Evolutionary conservation across 148 eudicot genomes (phyloP), one percentile per base, ranked within the genome.

Genomic region (Gaultheria prostrata): DNA sequence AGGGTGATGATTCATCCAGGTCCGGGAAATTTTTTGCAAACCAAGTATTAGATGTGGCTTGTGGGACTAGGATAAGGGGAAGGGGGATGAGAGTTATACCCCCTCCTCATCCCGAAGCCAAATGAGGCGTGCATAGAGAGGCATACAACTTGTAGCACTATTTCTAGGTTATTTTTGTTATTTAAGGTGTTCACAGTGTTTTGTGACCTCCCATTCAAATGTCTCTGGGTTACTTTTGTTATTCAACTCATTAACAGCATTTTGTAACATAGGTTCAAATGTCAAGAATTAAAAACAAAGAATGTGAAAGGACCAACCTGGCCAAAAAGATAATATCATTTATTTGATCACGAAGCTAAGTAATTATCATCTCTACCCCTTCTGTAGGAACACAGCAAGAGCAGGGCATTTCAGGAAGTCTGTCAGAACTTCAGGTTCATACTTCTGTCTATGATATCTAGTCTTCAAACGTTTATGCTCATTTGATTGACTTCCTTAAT

Each of bases 381-480:
- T 87, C 59, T 84, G 83, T 80, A 96, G 99, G 98, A 93, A 84
- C 91, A 89, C 85, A 90, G 92, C 89, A 96, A 96, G 85, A 89
- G 92, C 79, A 93, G 90, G 89, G 98, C 99, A 35, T 96, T 94
- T 82, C 90, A 93, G 88, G 95, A 96, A 85, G 97, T 94, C 48
- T 92, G 88, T 78, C 87, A 88, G 80, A 93, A 93, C 86, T 96
- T 94, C 90, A 93, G 98, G 98, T 95, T 82, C 45, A 10, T 74
- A 54, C 33, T 48, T 76, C 51, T 57, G 30, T 61, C 26, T 48
- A 26, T 51, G 20, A 30, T 43, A 10, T 14, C 65, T 53, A n/a
- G 33, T 54, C 12, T 35, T 43, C 21, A 32, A 32, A 72, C 20
- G 2, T 32, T 71, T 14, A 15, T 51, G 35, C 21, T 21, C 50